phyloP scores from a whole-genome alignment of 75 land plant genomes.

The Azolla pinnata region DNA sequence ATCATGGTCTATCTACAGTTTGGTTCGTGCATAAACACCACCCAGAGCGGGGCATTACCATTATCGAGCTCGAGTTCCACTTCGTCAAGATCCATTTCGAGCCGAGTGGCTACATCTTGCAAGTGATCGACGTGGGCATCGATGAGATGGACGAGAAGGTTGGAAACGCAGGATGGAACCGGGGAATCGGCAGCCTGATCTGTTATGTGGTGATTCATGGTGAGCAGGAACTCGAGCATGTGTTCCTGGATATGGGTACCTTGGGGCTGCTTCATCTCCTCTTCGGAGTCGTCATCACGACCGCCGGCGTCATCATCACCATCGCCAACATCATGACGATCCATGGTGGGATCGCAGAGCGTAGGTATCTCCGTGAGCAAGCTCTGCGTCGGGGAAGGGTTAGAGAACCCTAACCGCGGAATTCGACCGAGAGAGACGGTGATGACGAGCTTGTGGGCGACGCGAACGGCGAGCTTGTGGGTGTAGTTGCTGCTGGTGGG shows the following conservation, averaged over 20 bases:
- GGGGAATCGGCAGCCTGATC: constrained; percentile 80
- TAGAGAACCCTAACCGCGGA: constrained; percentile 62
- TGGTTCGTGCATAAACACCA: too few species aligned
- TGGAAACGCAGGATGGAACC: constrained; percentile 52
- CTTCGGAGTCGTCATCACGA: constrained; percentile 12
- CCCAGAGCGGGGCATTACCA: too few species aligned
- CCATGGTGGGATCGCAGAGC: constrained; percentile 31
- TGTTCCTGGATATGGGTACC: constrained; percentile 52
- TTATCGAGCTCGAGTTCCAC: constrained; percentile 69
- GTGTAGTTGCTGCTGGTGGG: constrained; percentile 64
- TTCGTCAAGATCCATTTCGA: constrained; percentile 72
- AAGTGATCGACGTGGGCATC: constrained; percentile 85
- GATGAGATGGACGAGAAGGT: constrained; percentile 63
- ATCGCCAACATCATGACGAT: constrained; percentile 11
- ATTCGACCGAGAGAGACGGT: constrained; percentile 78
- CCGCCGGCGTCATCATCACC: constrained; percentile 12
- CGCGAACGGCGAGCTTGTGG: constrained; percentile 62
- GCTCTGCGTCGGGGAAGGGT: constrained; percentile 24
- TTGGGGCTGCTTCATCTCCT: neutral
- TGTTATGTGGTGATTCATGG: constrained; percentile 77
- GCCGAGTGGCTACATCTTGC: constrained; percentile 64
- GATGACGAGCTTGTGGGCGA: constrained; percentile 61
- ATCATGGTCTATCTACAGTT: too few species aligned
- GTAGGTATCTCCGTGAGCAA: constrained; percentile 66
- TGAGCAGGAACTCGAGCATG: constrained; percentile 68